Evolutionary conservation across 2,329 filamentous ascomycete genomes (phyloP), one percentile per base, ranked within the genome.

Genomic region (Colletotrichum ledebouriae): DNA sequence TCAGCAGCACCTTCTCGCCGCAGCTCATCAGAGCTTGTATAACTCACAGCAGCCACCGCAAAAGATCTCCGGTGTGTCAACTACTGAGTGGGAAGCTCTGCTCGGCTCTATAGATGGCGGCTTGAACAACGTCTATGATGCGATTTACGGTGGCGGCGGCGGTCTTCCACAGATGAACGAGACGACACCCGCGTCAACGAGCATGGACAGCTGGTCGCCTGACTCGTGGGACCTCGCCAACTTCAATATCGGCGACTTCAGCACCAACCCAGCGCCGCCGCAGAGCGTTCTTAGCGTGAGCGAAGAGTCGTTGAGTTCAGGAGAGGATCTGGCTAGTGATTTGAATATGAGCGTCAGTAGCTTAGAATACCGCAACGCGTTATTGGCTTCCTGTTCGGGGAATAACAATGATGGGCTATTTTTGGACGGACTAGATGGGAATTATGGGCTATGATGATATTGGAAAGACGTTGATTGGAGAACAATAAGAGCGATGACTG

Each of bases 51-150:
- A 79, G 46, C 72, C 78, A 15, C 77, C 78, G 44, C 78, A 79
- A 53, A 82, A 84, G 72, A 72, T 79, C 44, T 72, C 74, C 71
- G 80, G 79, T 15, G 84, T 90, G 12, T 89, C 89, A 1, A 81
- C 89, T 9, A 84, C 89, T 0, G 93, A 96, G 73, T 97, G 94
- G 94, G 94, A 97, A 77, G 89, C 90, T 2, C 84, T 97, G 0
- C 85, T 97, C 2, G 90, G 91, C 4, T 91, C 90, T 22, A 89
- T 97, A 77, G 94, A 97, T 73, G 90, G 90, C 41, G 93, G 93
- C 0, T 87, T 91, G 71, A 88, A 90, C 61, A 97, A 95, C 75
- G 91, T 97, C n/a, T 96, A 93, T 78, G 91, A 94, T 75, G 90
- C 90, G 46, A 93, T 94, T 63, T 94, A 94, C 72, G 92, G 92